These are phyloP conservation scores for Saururus chinensis DNA, from an alignment of 164 flowering plant genomes.

Conservation along the genomic window DNA sequence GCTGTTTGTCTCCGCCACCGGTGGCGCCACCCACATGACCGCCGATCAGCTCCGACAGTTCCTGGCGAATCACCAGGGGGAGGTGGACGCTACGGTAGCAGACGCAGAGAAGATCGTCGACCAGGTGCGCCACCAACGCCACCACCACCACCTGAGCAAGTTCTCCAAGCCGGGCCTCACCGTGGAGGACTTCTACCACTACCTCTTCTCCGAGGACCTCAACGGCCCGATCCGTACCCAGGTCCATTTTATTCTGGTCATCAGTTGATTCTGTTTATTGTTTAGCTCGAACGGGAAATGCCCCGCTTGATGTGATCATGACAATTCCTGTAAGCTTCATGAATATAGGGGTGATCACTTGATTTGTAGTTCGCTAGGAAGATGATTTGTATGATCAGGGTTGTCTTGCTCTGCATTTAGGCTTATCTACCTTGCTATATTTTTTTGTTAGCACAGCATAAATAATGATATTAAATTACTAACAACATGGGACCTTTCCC, in stretches of 20 bases:
- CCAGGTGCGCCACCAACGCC: slow-evolving; percentile 24
- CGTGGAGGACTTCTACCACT: slow-evolving; percentile 63
- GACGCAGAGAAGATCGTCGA: slow-evolving; percentile 40
- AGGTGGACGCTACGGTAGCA: slow-evolving; percentile 14
- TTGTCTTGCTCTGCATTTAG: no score
- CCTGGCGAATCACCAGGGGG: slow-evolving; percentile 51
- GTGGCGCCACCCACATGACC: slow-evolving; percentile 31
- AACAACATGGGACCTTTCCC: no score
- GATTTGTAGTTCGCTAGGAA: no score
- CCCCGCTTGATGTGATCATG: no score
- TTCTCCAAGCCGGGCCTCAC: slow-evolving; percentile 19
- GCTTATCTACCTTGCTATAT: no score
- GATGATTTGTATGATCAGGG: no score
- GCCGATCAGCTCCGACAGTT: slow-evolving; percentile 53
- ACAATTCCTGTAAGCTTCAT: no score
- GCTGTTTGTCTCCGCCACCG: slow-evolving; percentile 32
- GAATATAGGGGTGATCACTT: no score
- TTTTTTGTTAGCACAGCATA: no score
- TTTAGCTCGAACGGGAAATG: background rate
- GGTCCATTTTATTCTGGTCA: slow-evolving; percentile 24
- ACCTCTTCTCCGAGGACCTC: slow-evolving; percentile 52
- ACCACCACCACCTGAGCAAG: slow-evolving; percentile 21
- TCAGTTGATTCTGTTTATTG: background rate
- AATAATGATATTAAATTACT: no score
- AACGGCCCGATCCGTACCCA: slow-evolving; percentile 44